Conservation (phyloP, 495 filamentous ascomycete species). For the Poronia punctata region DNA sequence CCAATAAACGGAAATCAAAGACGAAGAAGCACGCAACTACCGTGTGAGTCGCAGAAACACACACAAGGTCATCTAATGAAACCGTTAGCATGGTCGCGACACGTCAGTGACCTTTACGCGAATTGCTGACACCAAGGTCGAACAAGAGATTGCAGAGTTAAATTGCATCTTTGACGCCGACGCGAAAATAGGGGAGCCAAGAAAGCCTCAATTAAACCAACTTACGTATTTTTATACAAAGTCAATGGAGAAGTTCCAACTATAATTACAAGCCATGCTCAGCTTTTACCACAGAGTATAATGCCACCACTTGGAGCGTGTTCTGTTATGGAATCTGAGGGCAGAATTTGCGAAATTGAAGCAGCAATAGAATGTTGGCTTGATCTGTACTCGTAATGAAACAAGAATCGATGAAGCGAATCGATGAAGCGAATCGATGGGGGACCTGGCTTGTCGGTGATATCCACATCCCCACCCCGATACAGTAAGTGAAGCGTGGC, state of each 20-base stretch:
- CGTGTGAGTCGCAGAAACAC: not conserved
- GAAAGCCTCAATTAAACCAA: not conserved
- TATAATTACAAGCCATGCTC: slow-evolving; percentile 12
- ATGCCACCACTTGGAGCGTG: too few relatives aligned
- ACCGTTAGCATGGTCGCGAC: too few relatives aligned
- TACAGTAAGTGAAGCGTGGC: slow-evolving; percentile 7
- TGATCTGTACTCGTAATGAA: slow-evolving; percentile 7
- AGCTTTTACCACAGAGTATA: not conserved
- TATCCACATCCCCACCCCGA: slow-evolving; percentile 1
- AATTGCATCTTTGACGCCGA: too few relatives aligned
- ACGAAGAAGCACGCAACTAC: slow-evolving; percentile 11
- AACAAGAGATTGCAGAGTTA: too few relatives aligned
- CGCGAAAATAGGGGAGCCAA: too few relatives aligned
- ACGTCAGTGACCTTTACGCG: too few relatives aligned
- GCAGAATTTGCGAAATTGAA: not conserved
- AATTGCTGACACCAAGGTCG: too few relatives aligned
- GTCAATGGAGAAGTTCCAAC: slow-evolving; percentile 4
- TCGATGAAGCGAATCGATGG: too few relatives aligned
- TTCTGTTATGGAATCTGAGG: too few relatives aligned
- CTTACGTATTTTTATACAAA: slow-evolving; percentile 12
- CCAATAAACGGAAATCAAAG: slow-evolving; percentile 24
- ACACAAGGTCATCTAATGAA: slow-evolving; percentile 1
- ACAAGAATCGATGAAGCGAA: slow-evolving; percentile 4
- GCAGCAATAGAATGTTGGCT: slow-evolving; percentile 9
- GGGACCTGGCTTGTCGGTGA: not conserved